A percentile compares a stretch with the other conserved stretches of the same genome.
Conservation (phyloP, 208 protist genomes). For the Trypanosoma avium region DNA sequence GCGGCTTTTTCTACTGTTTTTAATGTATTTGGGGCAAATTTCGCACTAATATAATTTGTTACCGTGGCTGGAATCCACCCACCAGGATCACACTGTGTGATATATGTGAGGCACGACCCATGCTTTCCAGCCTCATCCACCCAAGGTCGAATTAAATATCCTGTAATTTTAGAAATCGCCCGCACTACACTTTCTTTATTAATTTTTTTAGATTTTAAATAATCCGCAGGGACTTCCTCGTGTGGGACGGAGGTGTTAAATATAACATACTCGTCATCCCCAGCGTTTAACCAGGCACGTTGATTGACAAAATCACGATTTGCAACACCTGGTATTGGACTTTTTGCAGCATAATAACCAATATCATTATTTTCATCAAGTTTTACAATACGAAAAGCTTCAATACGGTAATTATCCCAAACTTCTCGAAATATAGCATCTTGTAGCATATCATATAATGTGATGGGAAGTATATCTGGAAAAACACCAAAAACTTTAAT, state of each 20-base stretch:
- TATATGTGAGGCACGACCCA: constrained; percentile 75
- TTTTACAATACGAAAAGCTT: constrained; percentile 71
- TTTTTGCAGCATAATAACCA: constrained; percentile 89
- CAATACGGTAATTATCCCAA: constrained; percentile 76
- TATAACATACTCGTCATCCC: constrained; percentile 78
- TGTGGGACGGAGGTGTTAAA: constrained; percentile 90
- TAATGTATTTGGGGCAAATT: constrained; percentile 79
- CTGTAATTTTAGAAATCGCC: constrained; percentile 76
- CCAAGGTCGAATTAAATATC: constrained; percentile 84
- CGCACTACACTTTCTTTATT: constrained; percentile 58
- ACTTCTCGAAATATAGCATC: constrained; percentile 73
- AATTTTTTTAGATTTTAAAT: constrained; percentile 47
- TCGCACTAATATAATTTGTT: constrained; percentile 80
- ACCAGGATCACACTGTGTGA: constrained; percentile 78
- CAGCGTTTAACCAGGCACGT: constrained; percentile 78
- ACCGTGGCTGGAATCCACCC: constrained; percentile 82
- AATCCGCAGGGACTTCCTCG: constrained; percentile 41
- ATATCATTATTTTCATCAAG: constrained; percentile 82
- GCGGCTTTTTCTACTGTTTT: constrained; percentile 46
- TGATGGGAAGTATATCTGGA: constrained; percentile 29
- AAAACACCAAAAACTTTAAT: constrained; percentile 86
- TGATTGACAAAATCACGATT: constrained; percentile 92
- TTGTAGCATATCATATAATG: constrained; percentile 85
- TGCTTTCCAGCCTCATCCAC: constrained; percentile 37
- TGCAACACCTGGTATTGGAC: constrained; percentile 63